Conservation (phyloP, 805 yeast species). For the Torulaspora maleeae region DNA sequence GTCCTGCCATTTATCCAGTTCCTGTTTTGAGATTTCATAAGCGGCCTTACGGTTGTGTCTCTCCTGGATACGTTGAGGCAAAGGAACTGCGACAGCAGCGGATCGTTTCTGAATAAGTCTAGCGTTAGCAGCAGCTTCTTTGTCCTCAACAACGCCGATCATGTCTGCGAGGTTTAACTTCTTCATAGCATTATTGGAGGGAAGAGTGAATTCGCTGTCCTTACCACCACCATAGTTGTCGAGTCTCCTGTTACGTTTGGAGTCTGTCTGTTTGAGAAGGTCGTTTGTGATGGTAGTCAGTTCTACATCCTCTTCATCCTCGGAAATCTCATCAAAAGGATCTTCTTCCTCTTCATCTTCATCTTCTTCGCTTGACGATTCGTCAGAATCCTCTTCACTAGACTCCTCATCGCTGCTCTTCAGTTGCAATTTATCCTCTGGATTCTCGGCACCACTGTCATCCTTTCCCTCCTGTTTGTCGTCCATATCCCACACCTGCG, state of each 20-base stretch:
- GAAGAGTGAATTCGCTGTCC: conserved; percentile 68
- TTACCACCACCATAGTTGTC: conserved; percentile 49
- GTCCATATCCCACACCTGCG: conserved; percentile 88
- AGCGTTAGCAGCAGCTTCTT: conserved; percentile 47
- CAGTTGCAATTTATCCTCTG: conserved; percentile 15
- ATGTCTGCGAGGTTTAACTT: conserved; percentile 68
- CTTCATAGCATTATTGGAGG: conserved; percentile 34
- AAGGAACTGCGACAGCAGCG: conserved; percentile 65
- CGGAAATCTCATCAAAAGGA: conserved; percentile 38
- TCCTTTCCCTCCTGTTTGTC: conserved; percentile 35
- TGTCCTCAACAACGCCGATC: conserved; percentile 59
- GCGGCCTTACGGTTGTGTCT: conserved; percentile 87
- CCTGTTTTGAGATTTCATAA: conserved; percentile 79
- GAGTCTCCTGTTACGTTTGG: conserved; percentile 41
- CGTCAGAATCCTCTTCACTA: conserved; percentile 10
- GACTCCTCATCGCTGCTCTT: conserved; percentile 23
- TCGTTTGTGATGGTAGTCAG: conserved; percentile 46
- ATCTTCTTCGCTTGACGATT: conserved; percentile 16
- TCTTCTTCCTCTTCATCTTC: conserved; percentile 23
- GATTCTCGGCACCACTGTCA: conserved; percentile 24
- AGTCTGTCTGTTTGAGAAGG: conserved; percentile 34
- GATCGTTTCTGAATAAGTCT: conserved; percentile 41
- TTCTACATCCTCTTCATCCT: conserved; percentile 50
- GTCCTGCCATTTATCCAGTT: conserved; percentile 85
- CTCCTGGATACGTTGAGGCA: conserved; percentile 80